A percentile compares a stretch with the other conserved stretches of the same genome.
Evolutionary conservation across 2,329 filamentous ascomycete species (phyloP).

Genomic region (Fusarium nygamai): DNA sequence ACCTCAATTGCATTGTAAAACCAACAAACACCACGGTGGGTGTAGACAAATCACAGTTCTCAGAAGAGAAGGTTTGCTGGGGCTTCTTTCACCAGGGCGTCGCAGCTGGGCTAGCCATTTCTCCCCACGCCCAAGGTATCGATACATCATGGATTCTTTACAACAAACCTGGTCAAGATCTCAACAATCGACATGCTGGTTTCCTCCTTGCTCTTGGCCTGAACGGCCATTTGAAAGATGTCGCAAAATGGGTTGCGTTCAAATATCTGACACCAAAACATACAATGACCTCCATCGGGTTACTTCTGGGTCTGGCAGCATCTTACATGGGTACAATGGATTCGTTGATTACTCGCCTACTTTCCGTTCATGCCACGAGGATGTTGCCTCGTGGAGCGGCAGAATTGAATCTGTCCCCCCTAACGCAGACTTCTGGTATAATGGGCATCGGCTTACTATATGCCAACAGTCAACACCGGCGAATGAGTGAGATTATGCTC

Average conservation of each 20-base stretch:
- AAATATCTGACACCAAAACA: slow-evolving; percentile 99
- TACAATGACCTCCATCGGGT: slow-evolving; percentile 97
- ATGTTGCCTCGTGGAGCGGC: slow-evolving; percentile 93
- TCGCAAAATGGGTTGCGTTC: slow-evolving; percentile 98
- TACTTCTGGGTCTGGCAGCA: slow-evolving; percentile 90
- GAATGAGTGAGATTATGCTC: slow-evolving; percentile 99
- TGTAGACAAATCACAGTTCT: slow-evolving; percentile 87
- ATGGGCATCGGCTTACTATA: slow-evolving; percentile 98
- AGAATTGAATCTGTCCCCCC: slow-evolving; percentile 89
- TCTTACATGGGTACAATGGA: slow-evolving; percentile 99
- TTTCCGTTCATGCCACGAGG: slow-evolving; percentile 95
- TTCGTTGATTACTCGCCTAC: slow-evolving; percentile 87
- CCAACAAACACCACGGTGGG: slow-evolving; percentile 91
- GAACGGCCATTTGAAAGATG: slow-evolving; percentile 91
- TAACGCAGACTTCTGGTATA: slow-evolving; percentile 94
- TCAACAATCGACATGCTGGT: slow-evolving; percentile 96
- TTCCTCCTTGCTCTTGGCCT: slow-evolving; percentile 90
- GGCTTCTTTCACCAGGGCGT: slow-evolving; percentile 98
- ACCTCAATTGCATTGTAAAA: slow-evolving; percentile 89
- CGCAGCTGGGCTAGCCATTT: slow-evolving; percentile 91
- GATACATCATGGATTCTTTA: slow-evolving; percentile 99
- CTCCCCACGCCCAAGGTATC: slow-evolving; percentile 88
- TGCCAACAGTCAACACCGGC: slow-evolving; percentile 92
- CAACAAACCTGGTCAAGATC: slow-evolving; percentile 87
- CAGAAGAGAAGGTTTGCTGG: slow-evolving; percentile 97